Base-by-base conservation (phyloP, 192 early-diverging fungal species). In the Podila epicladia region DNA sequence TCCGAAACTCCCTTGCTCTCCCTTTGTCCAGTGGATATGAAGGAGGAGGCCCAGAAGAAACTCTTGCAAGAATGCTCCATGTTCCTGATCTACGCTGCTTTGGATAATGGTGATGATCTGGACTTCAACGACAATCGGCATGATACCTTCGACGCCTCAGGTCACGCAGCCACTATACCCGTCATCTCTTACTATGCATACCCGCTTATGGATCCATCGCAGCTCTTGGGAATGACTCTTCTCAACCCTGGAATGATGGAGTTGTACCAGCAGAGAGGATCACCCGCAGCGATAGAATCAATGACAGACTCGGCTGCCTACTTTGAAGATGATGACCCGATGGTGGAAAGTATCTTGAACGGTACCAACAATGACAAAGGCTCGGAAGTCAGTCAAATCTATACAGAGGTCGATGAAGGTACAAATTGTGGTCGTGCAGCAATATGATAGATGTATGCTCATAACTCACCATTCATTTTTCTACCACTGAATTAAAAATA, bases 271-370 rank as follows among this genome's bases (percentile, higher is more conserved):
- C 73, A 61, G 63, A 58, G 53, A 64, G 5, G 35, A 37, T 13
- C 62, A 37, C 22, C 8, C 11, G 22, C 5, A 11, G 57, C 13
- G 6, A 12, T 8, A 3, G 15, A 8, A 9, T 4, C 28, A 22
- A 19, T 12, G 48, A 26, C 9, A 41, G 7, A 19, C 9, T 11
- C 5, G 3, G 38, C 37, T 1, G 32, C 37, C 4, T 63, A 58
- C 59, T 28, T 67, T 9, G 35, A 55, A 5, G 70, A 78, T 28
- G 69, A 78, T 24, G 64, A 78, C 35, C 64, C 69, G 4, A 17
- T 55, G 2, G 69, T 71, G 22, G 59, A 78, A n/a, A 78, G 64
- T 26, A 78, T 78, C 19, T 66, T 78, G 75, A 78, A 78, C 28
- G 75, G 75, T 19, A 53, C 32, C 9, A 33, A 38, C 8, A 15